These are phyloP conservation scores for Cladosporium sp. DNA, from an alignment of 2,329 filamentous ascomycete genomes.

Conservation along the genomic window DNA sequence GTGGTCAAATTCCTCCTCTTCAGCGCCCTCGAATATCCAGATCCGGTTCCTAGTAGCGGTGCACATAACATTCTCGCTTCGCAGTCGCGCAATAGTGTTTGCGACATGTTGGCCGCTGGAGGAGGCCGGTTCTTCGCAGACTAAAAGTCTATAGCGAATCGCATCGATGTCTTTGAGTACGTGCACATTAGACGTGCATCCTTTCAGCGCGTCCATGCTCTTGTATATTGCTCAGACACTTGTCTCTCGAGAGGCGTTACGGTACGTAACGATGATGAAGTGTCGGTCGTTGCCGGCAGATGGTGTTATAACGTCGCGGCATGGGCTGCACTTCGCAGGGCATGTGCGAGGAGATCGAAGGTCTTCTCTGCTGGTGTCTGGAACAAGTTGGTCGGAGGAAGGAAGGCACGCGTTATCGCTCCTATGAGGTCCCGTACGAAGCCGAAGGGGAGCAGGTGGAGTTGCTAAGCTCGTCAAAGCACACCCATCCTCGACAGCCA, in stretches of 20 bases:
- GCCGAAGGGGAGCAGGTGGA: background rate
- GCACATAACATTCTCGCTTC: slow-evolving; percentile 20
- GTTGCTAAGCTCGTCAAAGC: no score
- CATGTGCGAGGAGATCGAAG: background rate
- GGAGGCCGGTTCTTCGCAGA: background rate
- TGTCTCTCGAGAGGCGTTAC: slow-evolving; percentile 10
- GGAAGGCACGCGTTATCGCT: background rate
- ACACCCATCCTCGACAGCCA: no score
- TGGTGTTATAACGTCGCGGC: background rate
- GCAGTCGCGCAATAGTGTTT: slow-evolving; percentile 10
- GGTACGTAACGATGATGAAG: slow-evolving; percentile 23
- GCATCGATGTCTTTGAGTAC: slow-evolving; percentile 13
- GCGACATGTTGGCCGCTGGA: background rate
- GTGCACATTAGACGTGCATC: slow-evolving; percentile 32
- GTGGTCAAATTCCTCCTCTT: background rate
- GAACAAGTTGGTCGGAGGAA: background rate
- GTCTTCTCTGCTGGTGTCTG: background rate
- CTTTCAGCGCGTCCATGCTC: slow-evolving; percentile 33
- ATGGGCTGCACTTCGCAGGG: slow-evolving; percentile 6
- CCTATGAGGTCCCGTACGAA: background rate
- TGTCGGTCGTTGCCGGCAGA: slow-evolving; percentile 10
- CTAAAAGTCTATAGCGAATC: background rate
- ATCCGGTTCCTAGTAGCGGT: background rate
- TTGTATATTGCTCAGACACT: background rate
- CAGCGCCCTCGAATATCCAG: background rate